Conservation (phyloP, 257 asterid species). For the Nyctanthes arbortristis region DNA sequence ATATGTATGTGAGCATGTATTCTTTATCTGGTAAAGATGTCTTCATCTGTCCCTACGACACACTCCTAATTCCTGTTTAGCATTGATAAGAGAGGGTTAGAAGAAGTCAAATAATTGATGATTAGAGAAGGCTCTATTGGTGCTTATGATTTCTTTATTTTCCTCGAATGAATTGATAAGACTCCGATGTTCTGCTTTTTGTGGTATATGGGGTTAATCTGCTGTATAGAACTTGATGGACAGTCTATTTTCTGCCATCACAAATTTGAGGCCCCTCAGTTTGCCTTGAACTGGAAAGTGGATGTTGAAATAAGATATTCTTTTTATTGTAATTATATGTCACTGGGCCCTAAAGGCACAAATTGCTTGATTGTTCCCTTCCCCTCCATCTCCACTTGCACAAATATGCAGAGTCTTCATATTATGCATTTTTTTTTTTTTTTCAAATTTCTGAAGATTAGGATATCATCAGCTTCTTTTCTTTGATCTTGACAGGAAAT, state of each 20-base stretch:
- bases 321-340: slow-evolving; percentile 12
- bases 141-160: background rate
- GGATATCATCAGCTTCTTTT: background rate
- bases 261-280: background rate
- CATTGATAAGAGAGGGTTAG: background rate
- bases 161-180: background rate
- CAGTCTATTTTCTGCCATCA: background rate
- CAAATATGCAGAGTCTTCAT: slow-evolving; percentile 2
- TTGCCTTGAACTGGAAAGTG: background rate
- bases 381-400: slow-evolving; percentile 6
- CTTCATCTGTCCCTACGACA: background rate
- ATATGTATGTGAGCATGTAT: background rate
- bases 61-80: background rate
- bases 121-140: background rate
- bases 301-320: background rate
- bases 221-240: background rate
- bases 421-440: too few species aligned
- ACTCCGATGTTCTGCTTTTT: slow-evolving; percentile 5
- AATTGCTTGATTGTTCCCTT: slow-evolving; percentile 5
- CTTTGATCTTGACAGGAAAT: slow-evolving; percentile 25
- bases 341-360: slow-evolving; percentile 2
- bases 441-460: background rate
- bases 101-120: background rate
- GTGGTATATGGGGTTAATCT: background rate
- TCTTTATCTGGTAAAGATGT: background rate